Evolutionary conservation across 2,329 filamentous ascomycete genomes (phyloP).

Genomic region (Cercospora sp.): DNA sequence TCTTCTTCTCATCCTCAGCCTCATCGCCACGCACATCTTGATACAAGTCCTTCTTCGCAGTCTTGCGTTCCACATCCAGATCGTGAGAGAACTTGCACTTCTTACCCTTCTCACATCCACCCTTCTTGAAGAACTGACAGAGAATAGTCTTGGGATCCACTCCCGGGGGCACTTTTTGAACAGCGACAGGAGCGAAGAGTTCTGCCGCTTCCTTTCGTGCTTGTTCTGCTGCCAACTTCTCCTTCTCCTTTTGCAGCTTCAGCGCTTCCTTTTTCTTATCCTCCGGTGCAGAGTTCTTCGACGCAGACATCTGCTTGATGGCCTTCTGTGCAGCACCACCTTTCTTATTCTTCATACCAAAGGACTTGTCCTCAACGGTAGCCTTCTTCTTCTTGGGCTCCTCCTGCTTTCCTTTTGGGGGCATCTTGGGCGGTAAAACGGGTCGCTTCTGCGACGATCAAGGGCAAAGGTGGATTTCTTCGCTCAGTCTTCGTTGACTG

Average conservation of each 20-base stretch:
- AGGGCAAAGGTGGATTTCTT: constrained; percentile 8
- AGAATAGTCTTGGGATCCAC: constrained; percentile 97
- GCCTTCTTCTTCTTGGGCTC: constrained; percentile 57
- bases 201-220: constrained; percentile 78
- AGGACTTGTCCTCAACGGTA: constrained; percentile 85
- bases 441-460: constrained; percentile 3
- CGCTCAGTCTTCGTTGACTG: constrained; percentile 20
- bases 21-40: constrained; percentile 75
- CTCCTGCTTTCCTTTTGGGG: constrained; percentile 62
- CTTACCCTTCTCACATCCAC: constrained; percentile 90
- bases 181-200: constrained; percentile 86
- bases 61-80: constrained; percentile 82
- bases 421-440: constrained; percentile 57
- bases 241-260: constrained; percentile 68
- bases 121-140: constrained; percentile 96
- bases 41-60: constrained; percentile 89
- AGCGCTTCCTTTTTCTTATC: constrained; percentile 77
- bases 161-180: constrained; percentile 97
- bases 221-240: constrained; percentile 86
- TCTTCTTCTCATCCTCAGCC: constrained; percentile 65
- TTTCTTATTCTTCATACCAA: constrained; percentile 99
- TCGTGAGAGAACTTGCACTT: constrained; percentile 99
- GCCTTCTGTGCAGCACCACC: constrained; percentile 85
- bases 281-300: constrained; percentile 73
- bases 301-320: constrained; percentile 78